Base-by-base conservation (phyloP, 2,329 filamentous ascomycete genomes). In the Calonectria pseudoreteaudii region DNA sequence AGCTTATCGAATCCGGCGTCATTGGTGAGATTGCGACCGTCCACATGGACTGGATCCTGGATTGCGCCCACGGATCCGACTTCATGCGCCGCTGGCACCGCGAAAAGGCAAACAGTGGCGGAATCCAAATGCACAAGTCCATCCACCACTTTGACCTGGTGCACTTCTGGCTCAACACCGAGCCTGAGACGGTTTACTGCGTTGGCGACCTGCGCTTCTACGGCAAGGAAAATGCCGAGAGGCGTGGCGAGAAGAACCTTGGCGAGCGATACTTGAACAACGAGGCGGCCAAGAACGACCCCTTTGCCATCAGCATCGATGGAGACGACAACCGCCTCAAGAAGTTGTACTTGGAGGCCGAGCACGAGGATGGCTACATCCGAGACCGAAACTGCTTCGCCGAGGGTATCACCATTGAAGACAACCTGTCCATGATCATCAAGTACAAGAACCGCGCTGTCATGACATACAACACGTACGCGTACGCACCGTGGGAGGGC, bases 31-130 rank as follows among this genome's bases (percentile, higher is more conserved):
- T 92, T 1, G 88, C 88, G 8, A 89, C 87, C 18, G 88, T 92
- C 18, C 90, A 92, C 78, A 91, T 92, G 75, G 90, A 92, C 81
- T 92, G 91, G 91, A 87, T 91, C 80, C 87, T 92, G 30, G 90
- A 92, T 80, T 91, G 90, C 6, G 87, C 87, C 4, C 91, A 92
- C 78, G 90, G 90, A 10, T 89, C 90, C 1, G 90, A 92, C 77
- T 92, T 91, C 81, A 91, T 92, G 83, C 89, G 91, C 6, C 89
- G 91, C 10, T 92, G 91, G 91, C 90, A 92, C 79, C 87, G 90
- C 1, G 88, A 92, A 77, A 90, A 90, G 83, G 85, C 86, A 26
- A 92, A 91, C 79, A 90, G 87, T 65, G 91, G 91, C 11, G 90
- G 90, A 1, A 83, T 92, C 30, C 85, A 91, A 3, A 90, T 92